A percentile compares a stretch with the other conserved stretches of the same genome.
These are phyloP conservation scores for Hypoxylon sp. DNA, from an alignment of 2,329 filamentous ascomycete species.

Conservation along the genomic window DNA sequence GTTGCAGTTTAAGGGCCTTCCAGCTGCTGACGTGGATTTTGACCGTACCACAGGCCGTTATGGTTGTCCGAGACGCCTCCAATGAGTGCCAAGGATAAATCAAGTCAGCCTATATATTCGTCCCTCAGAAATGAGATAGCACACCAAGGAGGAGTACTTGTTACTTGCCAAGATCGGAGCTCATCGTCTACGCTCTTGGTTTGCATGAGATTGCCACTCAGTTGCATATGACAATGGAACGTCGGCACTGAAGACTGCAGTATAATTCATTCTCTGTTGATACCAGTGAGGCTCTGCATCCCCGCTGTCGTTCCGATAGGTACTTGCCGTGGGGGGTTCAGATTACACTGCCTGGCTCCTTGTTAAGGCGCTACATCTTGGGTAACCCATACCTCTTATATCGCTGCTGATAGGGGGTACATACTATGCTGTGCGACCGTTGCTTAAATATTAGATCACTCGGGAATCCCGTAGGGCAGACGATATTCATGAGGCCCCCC, in stretches of 20 bases:
- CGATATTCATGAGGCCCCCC: neutral
- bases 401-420: neutral
- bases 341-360: neutral
- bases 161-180: neutral
- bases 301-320: neutral
- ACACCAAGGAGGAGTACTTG: neutral
- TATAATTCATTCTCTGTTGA: neutral
- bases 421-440: neutral
- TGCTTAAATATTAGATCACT: neutral
- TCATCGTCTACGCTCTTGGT: neutral
- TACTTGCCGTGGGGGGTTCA: too few relatives aligned
- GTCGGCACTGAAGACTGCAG: neutral
- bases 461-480: neutral
- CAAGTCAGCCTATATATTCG: neutral
- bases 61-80: neutral
- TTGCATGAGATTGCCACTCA: neutral
- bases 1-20: neutral
- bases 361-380: neutral
- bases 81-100: neutral
- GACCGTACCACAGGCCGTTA: too few relatives aligned
- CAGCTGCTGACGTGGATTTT: constrained; percentile 2
- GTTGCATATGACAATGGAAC: neutral
- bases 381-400: neutral
- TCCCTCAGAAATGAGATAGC: neutral
- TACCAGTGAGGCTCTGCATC: neutral